Evolutionary conservation across 768 basidiomycete genomes (phyloP), one percentile per base, ranked within the genome.

Genomic region (Xanthoconium stramineum): DNA sequence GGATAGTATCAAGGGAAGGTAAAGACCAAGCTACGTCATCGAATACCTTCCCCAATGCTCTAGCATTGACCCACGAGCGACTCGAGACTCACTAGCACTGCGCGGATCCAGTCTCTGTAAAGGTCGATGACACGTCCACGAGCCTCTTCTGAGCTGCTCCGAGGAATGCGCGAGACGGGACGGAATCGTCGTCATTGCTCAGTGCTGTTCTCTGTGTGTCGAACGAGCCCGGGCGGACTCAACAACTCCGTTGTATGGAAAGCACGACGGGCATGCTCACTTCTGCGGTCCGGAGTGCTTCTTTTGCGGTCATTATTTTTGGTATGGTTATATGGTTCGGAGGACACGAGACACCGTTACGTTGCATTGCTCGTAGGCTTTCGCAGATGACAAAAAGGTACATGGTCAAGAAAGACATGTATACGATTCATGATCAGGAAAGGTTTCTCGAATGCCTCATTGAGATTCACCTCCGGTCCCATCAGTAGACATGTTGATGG

Each of bases 101-200:
- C 81, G 59, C 97, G 88, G 69, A 94, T 89, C 96, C 96, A 99
- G 70, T 85, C 87, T 56, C 95, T 80, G 78, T 98, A 99, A 13
- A 97, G 80, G 45, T 87, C 78, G 19, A 94, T 74, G 11, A 83
- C 84, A 35, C 91, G 81, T 20, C 74, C 74, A 32, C 88, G 83
- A 7, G 91, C 85, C 47, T 89, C 84, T n/a, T 75, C 72, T 7
- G 78, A 67, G 56, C 64, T 78, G 20, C 74, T 66, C 0, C 5
- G 89, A 81, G 6, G 83, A 67, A 59, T 83, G 84, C 17, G 96
- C 91, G 10, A 99, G 83, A 38, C 96, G 86, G 40, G 94, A 73
- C 17, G 96, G 95, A 71, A 98, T 98, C 47, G 92, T 97, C 5
- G 85, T 81, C 85, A 89, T 88, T 33, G 15, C 53, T 3, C 2